Evolutionary conservation across 1,139 yeast species (phyloP), one percentile per base, ranked within the genome.

Genomic region (Arxiozyma telluris): DNA sequence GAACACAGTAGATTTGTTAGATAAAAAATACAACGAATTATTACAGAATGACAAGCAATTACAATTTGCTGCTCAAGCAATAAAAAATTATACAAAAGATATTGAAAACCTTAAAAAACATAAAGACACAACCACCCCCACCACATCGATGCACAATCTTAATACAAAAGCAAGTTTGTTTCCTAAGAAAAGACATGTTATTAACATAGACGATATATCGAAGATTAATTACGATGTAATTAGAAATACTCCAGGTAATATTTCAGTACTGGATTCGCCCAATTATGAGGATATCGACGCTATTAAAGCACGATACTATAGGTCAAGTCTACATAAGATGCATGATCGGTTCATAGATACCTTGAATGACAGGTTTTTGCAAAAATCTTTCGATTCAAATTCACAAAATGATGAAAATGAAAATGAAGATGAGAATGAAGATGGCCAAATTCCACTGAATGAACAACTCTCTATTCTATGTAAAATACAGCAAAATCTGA

Each of bases 161-260:
- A 23, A n/a, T 39, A 23, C 25, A 20, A 44, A 44, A n/a, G n/a
- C 47, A 25, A 45, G 34, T 20, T 41, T 41, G 27, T 41, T 30
- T 41, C 41, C 44, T 15, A 60, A 58, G 51, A 67, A 64, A 51
- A 56, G 70, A 48, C 70, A 66, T 53, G 66, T 67, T 6, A 52
- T 68, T 15, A 59, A 58, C 30, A 67, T 68, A 2, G 71, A 67
- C 49, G 69, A 67, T 52, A 61, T 62, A 23, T 62, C 68, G 9
- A 61, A 60, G 55, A 66, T 68, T 25, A 68, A 66, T 55, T 68
- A 68, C 52, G 71, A 68, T 54, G 63, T 65, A 63, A 61, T 68
- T 25, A 66, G 64, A 54, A 66, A 61, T 46, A 55, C 63, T 15
- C 71, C 71, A 1, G 71, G 71, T 7, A 66, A 63, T 42, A 50